Evolutionary conservation across 2,329 filamentous ascomycete genomes (phyloP).

Genomic region (Sclerotinia borealis): DNA sequence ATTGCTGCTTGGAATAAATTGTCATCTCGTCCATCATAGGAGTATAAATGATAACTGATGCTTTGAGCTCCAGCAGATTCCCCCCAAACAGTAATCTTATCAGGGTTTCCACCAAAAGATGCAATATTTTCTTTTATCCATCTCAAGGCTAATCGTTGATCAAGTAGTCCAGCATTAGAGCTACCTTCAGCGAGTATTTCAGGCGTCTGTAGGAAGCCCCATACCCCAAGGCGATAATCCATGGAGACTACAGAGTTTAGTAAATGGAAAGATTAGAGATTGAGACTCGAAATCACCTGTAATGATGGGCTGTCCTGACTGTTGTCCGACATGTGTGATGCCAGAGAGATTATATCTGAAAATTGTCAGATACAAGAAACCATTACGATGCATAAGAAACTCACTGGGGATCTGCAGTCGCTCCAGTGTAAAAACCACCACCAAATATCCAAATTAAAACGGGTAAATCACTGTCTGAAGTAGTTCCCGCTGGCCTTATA

Average conservation of each 20-base stretch:
- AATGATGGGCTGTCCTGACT: conserved; percentile 47
- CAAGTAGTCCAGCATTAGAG: conserved; percentile 60
- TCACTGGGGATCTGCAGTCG: conserved; percentile 43
- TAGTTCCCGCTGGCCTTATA: conserved; percentile 36
- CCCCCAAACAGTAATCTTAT: conserved; percentile 38
- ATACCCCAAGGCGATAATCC: conserved; percentile 56
- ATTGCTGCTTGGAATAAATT: conserved; percentile 49
- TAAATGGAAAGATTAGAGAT: background rate
- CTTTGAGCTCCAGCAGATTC: conserved; percentile 46
- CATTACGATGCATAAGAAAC: background rate
- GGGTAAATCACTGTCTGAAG: conserved; percentile 33
- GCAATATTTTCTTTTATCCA: conserved; percentile 55
- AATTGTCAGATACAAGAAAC: background rate
- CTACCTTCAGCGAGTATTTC: conserved; percentile 43
- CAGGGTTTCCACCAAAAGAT: conserved; percentile 38
- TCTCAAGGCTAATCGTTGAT: conserved; percentile 49
- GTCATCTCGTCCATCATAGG: conserved; percentile 50
- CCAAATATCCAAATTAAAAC: conserved; percentile 53
- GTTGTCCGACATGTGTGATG: conserved; percentile 49
- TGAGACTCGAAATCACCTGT: conserved; percentile 30
- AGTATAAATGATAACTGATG: conserved; percentile 48
- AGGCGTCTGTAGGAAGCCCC: conserved; percentile 62
- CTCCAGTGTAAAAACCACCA: conserved; percentile 47
- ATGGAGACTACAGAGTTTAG: conserved; percentile 40
- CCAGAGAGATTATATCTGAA: conserved; percentile 55